Base-by-base conservation (phyloP, 1,139 yeast genomes). In the Nakaseomyces uthaithaninus region DNA sequence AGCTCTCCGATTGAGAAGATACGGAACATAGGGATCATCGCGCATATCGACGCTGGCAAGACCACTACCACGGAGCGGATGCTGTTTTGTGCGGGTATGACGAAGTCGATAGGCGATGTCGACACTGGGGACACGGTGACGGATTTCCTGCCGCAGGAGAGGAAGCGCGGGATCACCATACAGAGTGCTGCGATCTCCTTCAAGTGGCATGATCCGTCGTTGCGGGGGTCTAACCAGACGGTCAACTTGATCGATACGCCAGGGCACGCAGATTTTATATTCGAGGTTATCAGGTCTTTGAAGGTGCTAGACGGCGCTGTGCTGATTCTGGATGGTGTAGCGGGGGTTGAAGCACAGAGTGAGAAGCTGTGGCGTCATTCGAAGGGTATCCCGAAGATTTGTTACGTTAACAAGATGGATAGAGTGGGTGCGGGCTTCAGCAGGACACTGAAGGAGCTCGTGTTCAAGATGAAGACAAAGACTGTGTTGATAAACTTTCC, bases 331-430 rank as follows among this genome's bases (percentile, higher is more conserved):
- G 99, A 91, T 63, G 95, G 85, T 0, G 97, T 91, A 3, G 97
- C 96, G 1, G 99, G 98, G 11, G 98, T 91, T 1, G 98, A 91
- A 56, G 94, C 98, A 0, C 97, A 93, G 59, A 91, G 98, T 0
- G 96, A 89, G 58, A 89, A 87, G 56, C 97, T 91, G 2, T 91
- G 97, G 97, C 76, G 73, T 51, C 95, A 89, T 59, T 91, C 96
- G 1, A 67, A 67, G 30, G 73, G 71, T 20, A 67, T 84, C 46
- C 97, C 98, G 0, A 73, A 76, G 41, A 65, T 91, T 12, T 78
- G 87, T 7, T 93, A 78, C 57, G 74, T 91, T 28, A 91, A 91
- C 61, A 91, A 91, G 60, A 89, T 91, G 98, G 99, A 91, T 63
- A 72, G 97, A 44, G 82, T 79, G 14, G 98, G 98, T 11, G 95